Conservation (phyloP, 441 rosid genomes). For the Brassica balearica region DNA sequence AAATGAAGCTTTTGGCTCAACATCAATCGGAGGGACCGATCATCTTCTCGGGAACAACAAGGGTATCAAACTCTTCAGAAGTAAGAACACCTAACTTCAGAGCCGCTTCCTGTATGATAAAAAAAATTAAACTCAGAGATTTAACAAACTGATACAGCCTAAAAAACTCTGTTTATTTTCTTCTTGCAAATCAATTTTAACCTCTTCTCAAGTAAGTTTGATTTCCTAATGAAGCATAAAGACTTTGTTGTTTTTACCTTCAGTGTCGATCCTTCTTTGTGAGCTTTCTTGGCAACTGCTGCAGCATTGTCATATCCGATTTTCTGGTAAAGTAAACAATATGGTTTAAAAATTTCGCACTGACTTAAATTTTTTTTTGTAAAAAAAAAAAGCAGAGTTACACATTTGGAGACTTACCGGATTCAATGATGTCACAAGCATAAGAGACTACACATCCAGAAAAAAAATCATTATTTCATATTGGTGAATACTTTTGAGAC, state of each 20-base stretch:
- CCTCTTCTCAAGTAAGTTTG: neutral
- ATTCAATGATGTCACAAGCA: conserved; percentile 97
- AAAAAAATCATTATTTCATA: conserved; percentile 15
- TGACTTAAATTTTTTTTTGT: neutral
- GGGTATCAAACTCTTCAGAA: conserved; percentile 82
- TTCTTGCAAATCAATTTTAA: conserved; percentile 13
- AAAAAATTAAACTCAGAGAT: neutral
- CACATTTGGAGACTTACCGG: conserved; percentile 66
- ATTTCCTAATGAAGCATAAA: conserved; percentile 13
- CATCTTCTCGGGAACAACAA: conserved; percentile 97
- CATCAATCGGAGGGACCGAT: conserved; percentile 84
- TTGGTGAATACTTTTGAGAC: conserved; percentile 8
- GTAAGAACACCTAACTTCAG: conserved; percentile 77
- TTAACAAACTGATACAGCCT: neutral
- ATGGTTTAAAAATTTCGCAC: neutral
- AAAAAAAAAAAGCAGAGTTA: conserved; percentile 13
- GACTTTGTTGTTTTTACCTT: conserved; percentile 61
- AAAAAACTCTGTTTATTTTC: neutral
- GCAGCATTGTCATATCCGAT: conserved; percentile 98
- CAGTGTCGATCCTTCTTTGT: conserved; percentile 86
- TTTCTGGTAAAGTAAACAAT: conserved; percentile 59
- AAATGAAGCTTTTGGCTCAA: neutral
- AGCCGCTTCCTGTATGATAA: conserved; percentile 67
- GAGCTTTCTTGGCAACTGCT: conserved; percentile 97
- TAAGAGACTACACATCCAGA: conserved; percentile 72